Evolutionary conservation across 768 basidiomycete species (phyloP), one percentile per base, ranked within the genome.

Genomic region (Kondoa subrosea): DNA sequence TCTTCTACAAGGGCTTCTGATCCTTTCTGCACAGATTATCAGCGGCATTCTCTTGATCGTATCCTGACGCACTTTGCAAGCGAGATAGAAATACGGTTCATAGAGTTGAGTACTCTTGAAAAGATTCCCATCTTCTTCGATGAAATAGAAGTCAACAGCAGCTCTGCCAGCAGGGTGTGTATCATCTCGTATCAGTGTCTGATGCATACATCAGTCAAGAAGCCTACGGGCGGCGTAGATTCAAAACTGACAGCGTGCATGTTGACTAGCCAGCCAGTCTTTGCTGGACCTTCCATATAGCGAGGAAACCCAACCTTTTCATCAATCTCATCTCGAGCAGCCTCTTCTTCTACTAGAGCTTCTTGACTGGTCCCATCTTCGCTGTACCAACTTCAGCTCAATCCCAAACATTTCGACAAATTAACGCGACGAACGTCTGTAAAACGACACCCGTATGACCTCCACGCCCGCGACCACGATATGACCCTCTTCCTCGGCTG

Each of bases 111-210:
- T 97, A 72, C 84, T 85, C 77, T 97, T 99, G 82, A 99, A 97
- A 85, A 88, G 88, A 29, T 84, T 84, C 3, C 95, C 95, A 69
- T 97, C 91, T 74, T 96, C 92, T 79, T 96, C 86, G 71, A 99
- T 90, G 74, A 99, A 97, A 76, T 93, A 97, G 72, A 85, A 93
- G 73, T 99, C 91, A 15, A 99, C 92, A 4, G 87, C 95, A 1
- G 90, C 86, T 72, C 84, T 85, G 25, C 92, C 95, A 8, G 83
- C 83, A 3, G 88, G 83, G 81, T 85, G 86, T 57, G 88, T 86
- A 3, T 90, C 79, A 74, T 92, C 91, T 76, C 89, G 88, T 17
- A 95, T 78, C 8, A 93, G 78, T 0, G 91, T 95, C 87, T 95
- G 72, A 17, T 26, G 2, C 15, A 16, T 29, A 40, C 1, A 26